A percentile compares a stretch with the other conserved stretches of the same genome.
phyloP scores from a whole-genome alignment of 495 filamentous ascomycete genomes.

The Trichoderma reesei region DNA sequence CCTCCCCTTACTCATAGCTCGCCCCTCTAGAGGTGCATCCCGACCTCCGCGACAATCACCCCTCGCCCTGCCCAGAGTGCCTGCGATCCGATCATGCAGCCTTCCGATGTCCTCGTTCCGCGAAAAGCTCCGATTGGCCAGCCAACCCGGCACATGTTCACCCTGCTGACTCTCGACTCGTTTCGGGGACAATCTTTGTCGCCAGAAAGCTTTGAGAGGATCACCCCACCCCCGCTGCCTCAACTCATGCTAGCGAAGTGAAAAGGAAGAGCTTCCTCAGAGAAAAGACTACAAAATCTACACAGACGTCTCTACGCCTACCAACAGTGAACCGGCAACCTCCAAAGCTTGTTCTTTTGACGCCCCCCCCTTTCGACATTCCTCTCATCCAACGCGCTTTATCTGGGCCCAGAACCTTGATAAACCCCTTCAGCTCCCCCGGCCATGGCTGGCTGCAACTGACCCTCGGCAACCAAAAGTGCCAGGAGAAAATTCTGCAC shows the following conservation, averaged over 20 bases:
- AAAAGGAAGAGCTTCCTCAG: constrained; percentile 74
- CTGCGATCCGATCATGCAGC: constrained; percentile 10
- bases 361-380: constrained; percentile 14
- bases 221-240: constrained; percentile 79
- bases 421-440: constrained; percentile 3
- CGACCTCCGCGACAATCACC: constrained; percentile 36
- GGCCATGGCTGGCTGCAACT: neutral
- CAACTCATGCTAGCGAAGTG: constrained; percentile 74
- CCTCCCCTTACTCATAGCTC: no score
- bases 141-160: constrained; percentile 12
- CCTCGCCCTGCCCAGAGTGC: no score
- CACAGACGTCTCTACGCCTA: constrained; percentile 11
- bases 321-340: neutral
- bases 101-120: constrained; percentile 12
- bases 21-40: no score
- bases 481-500: no score
- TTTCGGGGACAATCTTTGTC: constrained; percentile 95
- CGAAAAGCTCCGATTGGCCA: constrained; percentile 5
- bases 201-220: constrained; percentile 82
- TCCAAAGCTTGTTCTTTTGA: constrained; percentile 30
- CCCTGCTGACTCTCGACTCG: constrained; percentile 69
- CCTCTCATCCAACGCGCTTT: neutral
- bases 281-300: constrained; percentile 47
- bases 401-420: neutral
- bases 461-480: no score